Evolutionary conservation across 345 rosid species (phyloP).

Genomic region (Anacardium occidentale): DNA sequence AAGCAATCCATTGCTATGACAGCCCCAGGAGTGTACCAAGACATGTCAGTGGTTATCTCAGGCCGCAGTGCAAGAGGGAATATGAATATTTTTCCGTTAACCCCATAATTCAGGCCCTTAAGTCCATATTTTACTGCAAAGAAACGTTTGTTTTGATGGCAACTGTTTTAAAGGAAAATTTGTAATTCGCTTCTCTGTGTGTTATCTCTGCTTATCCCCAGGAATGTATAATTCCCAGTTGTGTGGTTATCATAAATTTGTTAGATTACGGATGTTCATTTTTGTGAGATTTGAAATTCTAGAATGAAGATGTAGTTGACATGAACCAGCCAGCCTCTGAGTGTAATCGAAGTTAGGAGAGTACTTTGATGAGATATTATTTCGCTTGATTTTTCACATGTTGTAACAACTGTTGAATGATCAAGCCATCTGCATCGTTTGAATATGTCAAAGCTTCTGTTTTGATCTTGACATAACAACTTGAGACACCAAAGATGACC

Average conservation of each 20-base stretch:
- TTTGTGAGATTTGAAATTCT: no score
- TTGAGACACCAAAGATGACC: no score
- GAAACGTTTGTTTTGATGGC: not conserved
- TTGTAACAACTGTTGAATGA: not conserved
- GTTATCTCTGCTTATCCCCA: not conserved
- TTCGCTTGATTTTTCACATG: no score
- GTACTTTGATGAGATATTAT: not conserved
- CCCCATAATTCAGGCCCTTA: not conserved
- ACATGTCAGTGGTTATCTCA: not conserved
- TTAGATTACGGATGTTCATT: not conserved
- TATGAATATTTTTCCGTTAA: not conserved
- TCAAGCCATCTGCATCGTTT: not conserved
- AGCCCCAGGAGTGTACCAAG: not conserved
- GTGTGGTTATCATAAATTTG: not conserved
- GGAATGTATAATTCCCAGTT: not conserved
- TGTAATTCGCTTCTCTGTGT: not conserved
- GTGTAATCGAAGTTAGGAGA: no score
- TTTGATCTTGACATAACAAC: no score
- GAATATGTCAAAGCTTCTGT: no score
- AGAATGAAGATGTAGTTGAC: no score
- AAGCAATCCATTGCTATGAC: slow-evolving; percentile 46
- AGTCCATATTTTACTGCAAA: not conserved
- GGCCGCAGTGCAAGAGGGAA: not conserved
- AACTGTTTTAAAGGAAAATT: not conserved
- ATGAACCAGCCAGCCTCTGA: no score